Evolutionary conservation across 768 basidiomycete genomes (phyloP).

Genomic region (Lanmaoa rubissima): DNA sequence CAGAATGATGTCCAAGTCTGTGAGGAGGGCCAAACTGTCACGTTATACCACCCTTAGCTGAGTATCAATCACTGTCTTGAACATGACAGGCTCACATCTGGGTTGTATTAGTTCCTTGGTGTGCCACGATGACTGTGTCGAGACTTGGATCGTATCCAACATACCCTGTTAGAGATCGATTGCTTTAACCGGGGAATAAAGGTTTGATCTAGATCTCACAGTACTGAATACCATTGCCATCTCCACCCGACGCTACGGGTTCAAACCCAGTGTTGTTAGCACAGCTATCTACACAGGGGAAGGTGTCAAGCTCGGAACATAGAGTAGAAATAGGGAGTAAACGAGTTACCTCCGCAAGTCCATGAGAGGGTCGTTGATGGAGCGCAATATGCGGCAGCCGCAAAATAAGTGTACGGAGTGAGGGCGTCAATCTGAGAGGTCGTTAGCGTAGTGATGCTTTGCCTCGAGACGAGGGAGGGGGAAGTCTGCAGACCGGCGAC

Average conservation of each 20-base stretch:
- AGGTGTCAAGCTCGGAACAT: not conserved
- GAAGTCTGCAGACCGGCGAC: slow-evolving; percentile 4
- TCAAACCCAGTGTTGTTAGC: slow-evolving; percentile 41
- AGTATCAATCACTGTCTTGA: slow-evolving; percentile 30
- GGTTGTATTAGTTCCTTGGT: slow-evolving; percentile 30
- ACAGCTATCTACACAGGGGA: slow-evolving; percentile 35
- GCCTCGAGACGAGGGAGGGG: slow-evolving; percentile 30
- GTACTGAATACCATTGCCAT: slow-evolving; percentile 39
- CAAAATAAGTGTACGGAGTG: slow-evolving; percentile 48
- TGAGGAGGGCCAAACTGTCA: slow-evolving; percentile 36
- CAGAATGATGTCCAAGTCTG: slow-evolving; percentile 37
- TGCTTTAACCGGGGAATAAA: not conserved
- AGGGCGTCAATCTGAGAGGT: slow-evolving; percentile 40
- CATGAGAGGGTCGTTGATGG: slow-evolving; percentile 41
- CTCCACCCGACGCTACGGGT: slow-evolving; percentile 45
- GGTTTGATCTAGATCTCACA: slow-evolving; percentile 31
- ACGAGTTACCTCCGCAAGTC: slow-evolving; percentile 49
- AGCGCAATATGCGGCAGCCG: slow-evolving; percentile 47
- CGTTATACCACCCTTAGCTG: not conserved
- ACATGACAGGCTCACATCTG: slow-evolving; percentile 41
- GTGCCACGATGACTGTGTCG: slow-evolving; percentile 32
- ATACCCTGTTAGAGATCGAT: slow-evolving; percentile 7
- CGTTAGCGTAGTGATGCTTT: slow-evolving; percentile 38
- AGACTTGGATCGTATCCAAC: slow-evolving; percentile 43
- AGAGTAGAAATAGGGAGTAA: not conserved